Evolutionary conservation across 768 basidiomycete species (phyloP).

Genomic region (Artomyces pyxidatus): DNA sequence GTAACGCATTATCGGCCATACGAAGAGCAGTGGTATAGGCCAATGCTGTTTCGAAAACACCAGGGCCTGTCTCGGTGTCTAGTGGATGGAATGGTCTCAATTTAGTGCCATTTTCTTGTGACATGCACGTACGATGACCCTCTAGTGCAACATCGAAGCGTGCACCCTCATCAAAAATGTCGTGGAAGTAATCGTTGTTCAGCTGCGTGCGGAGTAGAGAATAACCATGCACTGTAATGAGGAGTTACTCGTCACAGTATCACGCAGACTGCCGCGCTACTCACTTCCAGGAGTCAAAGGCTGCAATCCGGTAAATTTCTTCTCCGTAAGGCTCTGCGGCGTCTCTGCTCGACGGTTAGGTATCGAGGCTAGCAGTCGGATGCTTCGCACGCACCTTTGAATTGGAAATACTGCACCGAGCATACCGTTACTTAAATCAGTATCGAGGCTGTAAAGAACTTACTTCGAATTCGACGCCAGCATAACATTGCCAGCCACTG

Average conservation of each 20-base stretch:
- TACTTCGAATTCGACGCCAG: constrained; percentile 95
- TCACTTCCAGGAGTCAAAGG: constrained; percentile 90
- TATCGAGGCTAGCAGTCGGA: not conserved
- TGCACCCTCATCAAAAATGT: constrained; percentile 68
- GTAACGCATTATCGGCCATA: constrained; percentile 86
- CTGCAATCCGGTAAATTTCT: constrained; percentile 65
- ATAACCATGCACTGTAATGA: constrained; percentile 86
- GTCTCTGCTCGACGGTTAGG: constrained; percentile 50
- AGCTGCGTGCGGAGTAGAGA: constrained; percentile 86
- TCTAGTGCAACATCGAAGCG: constrained; percentile 79
- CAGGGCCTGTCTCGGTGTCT: constrained; percentile 93
- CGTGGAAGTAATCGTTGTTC: constrained; percentile 84
- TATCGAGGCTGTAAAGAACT: constrained; percentile 15
- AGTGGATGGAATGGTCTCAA: not conserved
- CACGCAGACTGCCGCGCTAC: constrained; percentile 22
- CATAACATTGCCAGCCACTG: constrained; percentile 53
- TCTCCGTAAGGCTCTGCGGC: constrained; percentile 62
- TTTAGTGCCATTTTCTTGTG: too few relatives aligned
- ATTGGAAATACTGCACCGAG: constrained; percentile 69
- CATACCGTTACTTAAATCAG: not conserved
- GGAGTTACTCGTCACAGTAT: not conserved
- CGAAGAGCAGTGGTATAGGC: constrained; percentile 71
- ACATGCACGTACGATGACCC: constrained; percentile 55
- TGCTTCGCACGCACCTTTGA: constrained; percentile 54
- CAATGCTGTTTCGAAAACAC: constrained; percentile 81